Percentiles rank a stretch among this genome's conserved stretches.
Conservation (phyloP, 2,329 filamentous ascomycete species). For the Penicillium sp. region DNA sequence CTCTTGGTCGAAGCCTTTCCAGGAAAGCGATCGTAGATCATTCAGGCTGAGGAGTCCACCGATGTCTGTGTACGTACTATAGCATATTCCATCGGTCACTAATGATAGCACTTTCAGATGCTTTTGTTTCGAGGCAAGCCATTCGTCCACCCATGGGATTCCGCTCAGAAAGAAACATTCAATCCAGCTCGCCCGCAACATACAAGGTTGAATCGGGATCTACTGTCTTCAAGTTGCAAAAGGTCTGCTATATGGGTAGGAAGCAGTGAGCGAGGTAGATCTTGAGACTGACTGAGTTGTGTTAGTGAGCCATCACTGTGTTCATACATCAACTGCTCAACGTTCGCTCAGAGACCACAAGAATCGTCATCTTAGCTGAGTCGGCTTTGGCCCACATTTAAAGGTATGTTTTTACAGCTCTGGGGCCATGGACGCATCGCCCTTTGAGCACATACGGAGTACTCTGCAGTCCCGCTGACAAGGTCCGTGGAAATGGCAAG, state of each 20-base stretch:
- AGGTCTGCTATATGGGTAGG: neutral
- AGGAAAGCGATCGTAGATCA: neutral
- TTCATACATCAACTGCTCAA: neutral
- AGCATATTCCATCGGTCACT: neutral
- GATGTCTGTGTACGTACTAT: neutral
- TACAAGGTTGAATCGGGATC: neutral
- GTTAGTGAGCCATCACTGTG: neutral
- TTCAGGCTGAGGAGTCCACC: neutral
- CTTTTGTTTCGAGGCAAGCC: neutral
- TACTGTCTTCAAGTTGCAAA: neutral
- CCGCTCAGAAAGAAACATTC: too few relatives aligned
- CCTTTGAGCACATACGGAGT: too few relatives aligned
- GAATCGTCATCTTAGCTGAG: too few relatives aligned
- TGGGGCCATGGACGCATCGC: too few relatives aligned
- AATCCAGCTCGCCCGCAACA: too few relatives aligned
- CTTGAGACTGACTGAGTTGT: neutral
- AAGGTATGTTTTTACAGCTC: too few relatives aligned
- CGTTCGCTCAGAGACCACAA: neutral
- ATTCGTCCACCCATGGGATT: neutral
- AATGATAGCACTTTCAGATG: neutral
- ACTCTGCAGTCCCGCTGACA: too few relatives aligned
- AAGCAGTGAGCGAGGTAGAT: neutral
- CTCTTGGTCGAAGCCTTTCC: neutral
- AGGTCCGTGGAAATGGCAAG: too few relatives aligned
- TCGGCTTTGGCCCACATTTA: too few relatives aligned